Conservation (phyloP, 768 basidiomycete genomes). For the Suillus weaverae region DNA sequence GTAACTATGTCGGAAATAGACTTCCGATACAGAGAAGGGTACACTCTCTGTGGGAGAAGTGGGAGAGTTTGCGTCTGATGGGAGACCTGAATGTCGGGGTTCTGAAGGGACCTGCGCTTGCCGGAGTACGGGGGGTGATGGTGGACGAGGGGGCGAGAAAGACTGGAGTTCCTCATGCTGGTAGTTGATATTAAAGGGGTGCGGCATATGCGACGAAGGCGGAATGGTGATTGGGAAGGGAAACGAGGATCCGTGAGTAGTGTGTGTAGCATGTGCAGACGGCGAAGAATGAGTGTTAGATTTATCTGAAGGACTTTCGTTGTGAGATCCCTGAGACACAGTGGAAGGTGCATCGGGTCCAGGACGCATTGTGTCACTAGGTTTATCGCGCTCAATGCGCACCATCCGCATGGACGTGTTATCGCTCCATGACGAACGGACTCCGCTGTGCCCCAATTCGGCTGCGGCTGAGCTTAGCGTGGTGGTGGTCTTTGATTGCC, state of each 20-base stretch:
- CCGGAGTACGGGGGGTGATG: constrained; percentile 22
- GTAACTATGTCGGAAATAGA: constrained; percentile 46
- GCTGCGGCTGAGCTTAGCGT: constrained; percentile 29
- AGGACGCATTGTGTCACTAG: constrained; percentile 11
- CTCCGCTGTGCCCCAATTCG: constrained; percentile 23
- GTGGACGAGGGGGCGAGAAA: background rate
- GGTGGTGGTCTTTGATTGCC: constrained; percentile 26
- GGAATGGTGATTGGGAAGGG: constrained; percentile 50
- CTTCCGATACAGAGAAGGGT: constrained; percentile 54
- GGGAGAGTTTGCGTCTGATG: constrained; percentile 44
- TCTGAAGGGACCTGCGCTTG: constrained; percentile 27
- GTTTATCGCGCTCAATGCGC: constrained; percentile 20
- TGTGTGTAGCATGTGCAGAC: constrained; percentile 22
- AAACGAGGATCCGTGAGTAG: constrained; percentile 34
- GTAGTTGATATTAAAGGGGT: constrained; percentile 20
- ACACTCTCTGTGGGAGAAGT: constrained; percentile 61
- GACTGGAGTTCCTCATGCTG: constrained; percentile 3
- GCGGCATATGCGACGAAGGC: constrained; percentile 37
- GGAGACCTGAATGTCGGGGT: constrained; percentile 27
- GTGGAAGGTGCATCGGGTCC: constrained; percentile 36
- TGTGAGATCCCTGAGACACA: constrained; percentile 27
- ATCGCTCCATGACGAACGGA: constrained; percentile 16
- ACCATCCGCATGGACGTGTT: constrained; percentile 19
- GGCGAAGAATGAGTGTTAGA: constrained; percentile 21
- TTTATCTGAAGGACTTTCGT: constrained; percentile 21